Conservation (phyloP, 768 basidiomycete species). For the Russula vinacea region DNA sequence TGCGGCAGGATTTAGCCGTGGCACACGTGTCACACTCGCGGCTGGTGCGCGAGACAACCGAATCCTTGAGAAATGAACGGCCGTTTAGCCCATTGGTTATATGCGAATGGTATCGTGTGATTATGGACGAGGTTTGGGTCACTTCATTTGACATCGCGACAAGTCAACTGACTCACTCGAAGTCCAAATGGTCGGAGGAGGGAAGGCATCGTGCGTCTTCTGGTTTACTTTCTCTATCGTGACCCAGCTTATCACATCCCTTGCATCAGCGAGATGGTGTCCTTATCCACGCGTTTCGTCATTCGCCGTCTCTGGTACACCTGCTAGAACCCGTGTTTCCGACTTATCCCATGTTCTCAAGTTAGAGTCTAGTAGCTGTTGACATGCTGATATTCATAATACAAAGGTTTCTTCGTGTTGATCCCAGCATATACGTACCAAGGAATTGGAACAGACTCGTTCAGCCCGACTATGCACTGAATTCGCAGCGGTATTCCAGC, state of each 20-base stretch:
- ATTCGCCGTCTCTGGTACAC: constrained; percentile 89
- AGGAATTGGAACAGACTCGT: constrained; percentile 65
- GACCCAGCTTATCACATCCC: constrained; percentile 8
- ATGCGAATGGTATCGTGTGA: constrained; percentile 84
- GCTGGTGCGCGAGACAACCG: constrained; percentile 63
- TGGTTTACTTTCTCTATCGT: neutral
- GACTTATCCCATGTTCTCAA: constrained; percentile 77
- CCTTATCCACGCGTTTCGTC: constrained; percentile 79
- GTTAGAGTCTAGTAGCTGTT: constrained; percentile 38
- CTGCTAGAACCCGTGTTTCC: constrained; percentile 67
- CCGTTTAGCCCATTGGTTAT: constrained; percentile 75
- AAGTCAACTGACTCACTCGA: constrained; percentile 1
- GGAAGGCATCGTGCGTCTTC: constrained; percentile 64
- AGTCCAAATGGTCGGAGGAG: constrained; percentile 78
- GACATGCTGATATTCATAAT: constrained; percentile 4
- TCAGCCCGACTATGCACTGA: constrained; percentile 55
- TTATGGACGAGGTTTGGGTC: constrained; percentile 90
- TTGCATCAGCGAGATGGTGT: constrained; percentile 75
- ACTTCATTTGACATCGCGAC: neutral
- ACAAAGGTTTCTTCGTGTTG: constrained; percentile 70
- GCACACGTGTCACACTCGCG: constrained; percentile 70
- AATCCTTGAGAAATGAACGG: constrained; percentile 53
- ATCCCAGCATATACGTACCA: constrained; percentile 49
- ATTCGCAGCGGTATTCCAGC: constrained; percentile 64
- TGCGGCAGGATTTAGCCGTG: constrained; percentile 70